Conservation (phyloP, 805 yeast genomes). For the Ogataea chonburiensis region DNA sequence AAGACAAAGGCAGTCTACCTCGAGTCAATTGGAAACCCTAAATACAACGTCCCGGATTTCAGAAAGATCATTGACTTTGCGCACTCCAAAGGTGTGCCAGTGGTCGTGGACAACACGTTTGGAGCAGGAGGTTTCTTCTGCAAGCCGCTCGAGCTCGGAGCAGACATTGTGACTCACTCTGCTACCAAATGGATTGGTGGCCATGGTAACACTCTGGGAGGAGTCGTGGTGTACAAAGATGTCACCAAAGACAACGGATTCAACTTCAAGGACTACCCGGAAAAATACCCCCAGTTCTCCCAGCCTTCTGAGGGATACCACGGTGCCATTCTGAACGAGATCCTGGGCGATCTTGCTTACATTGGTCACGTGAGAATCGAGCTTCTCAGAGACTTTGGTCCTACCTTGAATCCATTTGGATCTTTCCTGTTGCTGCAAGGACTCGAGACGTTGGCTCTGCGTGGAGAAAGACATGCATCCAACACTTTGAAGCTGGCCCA, state of each 20-base stretch:
- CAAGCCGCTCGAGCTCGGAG: conserved; percentile 85
- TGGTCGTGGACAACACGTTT: conserved; percentile 93
- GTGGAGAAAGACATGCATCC: conserved; percentile 88
- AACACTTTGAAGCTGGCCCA: conserved; percentile 81
- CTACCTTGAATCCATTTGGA: conserved; percentile 83
- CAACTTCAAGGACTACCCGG: conserved; percentile 84
- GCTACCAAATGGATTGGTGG: conserved; percentile 99
- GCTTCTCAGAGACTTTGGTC: conserved; percentile 88
- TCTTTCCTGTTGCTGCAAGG: conserved; percentile 88
- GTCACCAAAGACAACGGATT: conserved; percentile 78
- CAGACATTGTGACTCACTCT: conserved; percentile 88
- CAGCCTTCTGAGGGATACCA: conserved; percentile 93
- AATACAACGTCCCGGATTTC: conserved; percentile 89
- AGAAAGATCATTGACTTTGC: conserved; percentile 72
- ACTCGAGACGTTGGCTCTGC: conserved; percentile 86
- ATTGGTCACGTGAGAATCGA: conserved; percentile 80
- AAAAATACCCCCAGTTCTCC: conserved; percentile 87
- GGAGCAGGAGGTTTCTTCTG: conserved; percentile 94
- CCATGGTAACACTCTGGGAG: conserved; percentile 93
- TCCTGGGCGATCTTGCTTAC: conserved; percentile 77
- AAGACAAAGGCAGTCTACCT: conserved; percentile 87
- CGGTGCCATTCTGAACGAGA: conserved; percentile 79
- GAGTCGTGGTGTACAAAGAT: conserved; percentile 60
- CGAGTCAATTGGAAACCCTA: conserved; percentile 92
- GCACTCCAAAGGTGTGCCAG: conserved; percentile 82